phyloP scores from a whole-genome alignment of 306 rosid genomes.

The Inga oerstediana region DNA sequence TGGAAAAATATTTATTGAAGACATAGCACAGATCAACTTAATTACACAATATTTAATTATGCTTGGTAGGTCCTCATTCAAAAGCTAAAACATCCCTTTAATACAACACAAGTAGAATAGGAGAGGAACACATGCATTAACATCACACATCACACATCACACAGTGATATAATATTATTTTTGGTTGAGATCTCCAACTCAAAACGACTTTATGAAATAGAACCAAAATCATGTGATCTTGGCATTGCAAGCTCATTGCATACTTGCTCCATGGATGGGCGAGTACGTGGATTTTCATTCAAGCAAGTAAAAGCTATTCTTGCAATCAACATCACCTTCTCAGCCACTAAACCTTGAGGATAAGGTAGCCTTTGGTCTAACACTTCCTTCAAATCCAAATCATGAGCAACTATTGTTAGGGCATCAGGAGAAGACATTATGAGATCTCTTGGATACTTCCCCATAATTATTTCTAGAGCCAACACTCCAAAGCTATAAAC shows the following conservation, averaged over 20 bases:
- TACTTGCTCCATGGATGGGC: conserved; percentile 39
- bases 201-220: not conserved
- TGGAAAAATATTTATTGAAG: no score
- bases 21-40: no score
- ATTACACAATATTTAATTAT: not conserved
- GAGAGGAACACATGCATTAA: not conserved
- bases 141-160: not conserved
- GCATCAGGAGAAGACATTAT: conserved; percentile 8
- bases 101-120: no score
- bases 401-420: not conserved
- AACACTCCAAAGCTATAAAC: not conserved
- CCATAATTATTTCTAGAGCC: conserved; percentile 38
- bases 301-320: conserved; percentile 31
- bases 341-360: not conserved
- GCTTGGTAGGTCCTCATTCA: not conserved
- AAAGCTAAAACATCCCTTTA: not conserved
- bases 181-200: not conserved
- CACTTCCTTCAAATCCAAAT: conserved; percentile 24
- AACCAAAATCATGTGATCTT: not conserved
- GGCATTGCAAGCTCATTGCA: conserved; percentile 13
- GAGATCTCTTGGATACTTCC: conserved; percentile 36
- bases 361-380: conserved; percentile 27
- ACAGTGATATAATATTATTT: no score
- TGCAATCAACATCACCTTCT: conserved; percentile 26
- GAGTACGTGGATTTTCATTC: conserved; percentile 19